Percentiles rank a stretch among this genome's conserved stretches.
Conservation (phyloP, 1,139 yeast genomes). For the Schizosaccharomyces versatilis region DNA sequence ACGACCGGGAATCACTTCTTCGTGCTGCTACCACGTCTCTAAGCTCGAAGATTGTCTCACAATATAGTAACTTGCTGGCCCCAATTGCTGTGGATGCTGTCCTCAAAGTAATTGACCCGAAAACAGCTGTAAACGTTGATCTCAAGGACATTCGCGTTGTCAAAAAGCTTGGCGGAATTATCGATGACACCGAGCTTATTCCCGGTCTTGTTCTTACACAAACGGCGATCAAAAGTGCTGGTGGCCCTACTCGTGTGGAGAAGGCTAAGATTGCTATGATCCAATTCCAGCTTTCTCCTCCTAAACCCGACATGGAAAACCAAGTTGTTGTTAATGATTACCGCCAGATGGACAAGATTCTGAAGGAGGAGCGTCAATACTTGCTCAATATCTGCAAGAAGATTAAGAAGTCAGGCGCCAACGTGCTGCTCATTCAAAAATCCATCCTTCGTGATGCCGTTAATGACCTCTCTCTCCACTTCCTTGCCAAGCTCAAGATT, state of each 20-base stretch:
- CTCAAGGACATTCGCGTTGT: conserved; percentile 68
- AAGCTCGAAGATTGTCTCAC: conserved; percentile 72
- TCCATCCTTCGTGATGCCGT: conserved; percentile 93
- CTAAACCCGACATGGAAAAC: conserved; percentile 96
- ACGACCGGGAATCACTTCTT: conserved; percentile 58
- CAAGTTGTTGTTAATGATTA: conserved; percentile 92
- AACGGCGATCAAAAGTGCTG: conserved; percentile 68
- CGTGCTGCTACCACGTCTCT: conserved; percentile 89
- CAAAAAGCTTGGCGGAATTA: conserved; percentile 91
- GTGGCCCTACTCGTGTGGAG: conserved; percentile 90
- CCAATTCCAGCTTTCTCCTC: conserved; percentile 93
- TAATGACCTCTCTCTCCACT: conserved; percentile 85
- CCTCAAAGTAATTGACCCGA: conserved; percentile 42
- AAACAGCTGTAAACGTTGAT: conserved; percentile 48
- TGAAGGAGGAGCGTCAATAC: conserved; percentile 92
- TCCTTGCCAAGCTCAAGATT: conserved; percentile 73
- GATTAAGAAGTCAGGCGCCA: conserved; percentile 90
- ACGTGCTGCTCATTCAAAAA: conserved; percentile 78
- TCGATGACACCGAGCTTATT: conserved; percentile 81
- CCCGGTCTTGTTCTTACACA: conserved; percentile 90
- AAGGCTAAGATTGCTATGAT: conserved; percentile 81
- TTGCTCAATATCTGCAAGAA: conserved; percentile 82
- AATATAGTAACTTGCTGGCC: conserved; percentile 60
- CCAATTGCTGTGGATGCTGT: conserved; percentile 93
- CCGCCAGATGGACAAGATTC: conserved; percentile 95